These are phyloP conservation scores for Clonostachys rosea DNA, from an alignment of 2,329 filamentous ascomycete species.

Conservation along the genomic window DNA sequence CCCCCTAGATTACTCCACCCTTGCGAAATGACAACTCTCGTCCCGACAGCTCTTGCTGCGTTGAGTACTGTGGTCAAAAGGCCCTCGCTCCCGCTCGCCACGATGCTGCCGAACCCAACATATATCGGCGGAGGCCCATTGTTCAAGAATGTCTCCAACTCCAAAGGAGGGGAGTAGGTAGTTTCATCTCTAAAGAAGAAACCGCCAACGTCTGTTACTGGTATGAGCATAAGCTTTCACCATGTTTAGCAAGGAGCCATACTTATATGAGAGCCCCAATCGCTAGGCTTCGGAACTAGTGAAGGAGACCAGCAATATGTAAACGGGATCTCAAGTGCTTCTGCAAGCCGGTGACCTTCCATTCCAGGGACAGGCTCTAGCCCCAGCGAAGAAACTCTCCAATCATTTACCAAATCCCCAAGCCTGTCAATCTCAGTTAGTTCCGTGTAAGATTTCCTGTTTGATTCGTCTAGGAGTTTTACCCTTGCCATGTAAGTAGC, in stretches of 20 bases:
- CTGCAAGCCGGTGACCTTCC: slow-evolving; percentile 56
- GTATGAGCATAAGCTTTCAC: slow-evolving; percentile 29
- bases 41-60: slow-evolving; percentile 51
- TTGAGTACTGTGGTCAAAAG: slow-evolving; percentile 55
- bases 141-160: slow-evolving; percentile 49
- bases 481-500: slow-evolving; percentile 70
- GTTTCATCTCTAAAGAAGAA: slow-evolving; percentile 13
- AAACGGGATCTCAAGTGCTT: slow-evolving; percentile 57
- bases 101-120: slow-evolving; percentile 64
- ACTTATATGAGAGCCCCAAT: slow-evolving; percentile 50
- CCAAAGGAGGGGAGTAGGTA: slow-evolving; percentile 38
- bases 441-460: background rate
- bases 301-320: slow-evolving; percentile 70
- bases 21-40: slow-evolving; percentile 57
- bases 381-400: slow-evolving; percentile 55
- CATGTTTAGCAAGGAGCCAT: slow-evolving; percentile 44
- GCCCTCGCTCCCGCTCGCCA: slow-evolving; percentile 54
- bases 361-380: slow-evolving; percentile 60
- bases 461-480: slow-evolving; percentile 1
- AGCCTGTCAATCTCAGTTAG: slow-evolving; percentile 25
- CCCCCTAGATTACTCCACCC: slow-evolving; percentile 60
- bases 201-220: slow-evolving; percentile 9
- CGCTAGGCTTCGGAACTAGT: slow-evolving; percentile 59
- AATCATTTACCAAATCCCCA: slow-evolving; percentile 69
- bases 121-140: slow-evolving; percentile 57